Conservation (phyloP, 2,329 filamentous ascomycete genomes). For the Alternaria burnsii region DNA sequence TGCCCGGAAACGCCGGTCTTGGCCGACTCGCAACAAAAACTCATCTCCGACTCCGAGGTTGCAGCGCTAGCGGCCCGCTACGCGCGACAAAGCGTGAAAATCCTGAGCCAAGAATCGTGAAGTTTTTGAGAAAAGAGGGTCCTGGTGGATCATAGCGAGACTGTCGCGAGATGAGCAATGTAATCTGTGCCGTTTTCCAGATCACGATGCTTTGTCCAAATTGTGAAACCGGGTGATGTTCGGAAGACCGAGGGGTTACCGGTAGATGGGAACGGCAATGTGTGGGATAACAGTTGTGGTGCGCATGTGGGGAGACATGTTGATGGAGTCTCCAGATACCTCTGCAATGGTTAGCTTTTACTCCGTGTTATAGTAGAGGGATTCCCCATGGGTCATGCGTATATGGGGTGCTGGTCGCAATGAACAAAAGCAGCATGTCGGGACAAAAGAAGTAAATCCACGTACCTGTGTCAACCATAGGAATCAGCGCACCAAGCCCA, state of each 20-base stretch:
- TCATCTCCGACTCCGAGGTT: slow-evolving; percentile 30
- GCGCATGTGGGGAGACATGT: slow-evolving; percentile 10
- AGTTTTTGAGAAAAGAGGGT: slow-evolving; percentile 33
- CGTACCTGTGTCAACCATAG: neutral
- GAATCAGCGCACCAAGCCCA: neutral
- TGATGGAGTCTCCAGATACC: slow-evolving; percentile 6
- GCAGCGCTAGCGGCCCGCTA: slow-evolving; percentile 34
- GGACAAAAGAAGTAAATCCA: neutral
- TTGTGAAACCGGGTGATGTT: slow-evolving; percentile 22
- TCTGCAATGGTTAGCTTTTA: slow-evolving; percentile 13
- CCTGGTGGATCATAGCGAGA: slow-evolving; percentile 25
- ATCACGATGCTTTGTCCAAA: slow-evolving; percentile 12
- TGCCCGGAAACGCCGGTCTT: slow-evolving; percentile 29
- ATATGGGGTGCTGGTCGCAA: neutral
- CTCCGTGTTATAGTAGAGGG: slow-evolving; percentile 7
- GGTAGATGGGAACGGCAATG: slow-evolving; percentile 8
- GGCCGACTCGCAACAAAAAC: slow-evolving; percentile 24
- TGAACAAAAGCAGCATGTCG: slow-evolving; percentile 3
- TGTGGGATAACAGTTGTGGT: slow-evolving; percentile 10
- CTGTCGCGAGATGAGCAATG: slow-evolving; percentile 10
- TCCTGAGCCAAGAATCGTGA: slow-evolving; percentile 24
- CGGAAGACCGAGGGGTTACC: slow-evolving; percentile 14
- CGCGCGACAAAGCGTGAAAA: slow-evolving; percentile 19
- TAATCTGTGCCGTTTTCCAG: slow-evolving; percentile 14
- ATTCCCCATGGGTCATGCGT: neutral